Conservation (phyloP, 768 basidiomycete species). For the Tulasnella sp. region DNA sequence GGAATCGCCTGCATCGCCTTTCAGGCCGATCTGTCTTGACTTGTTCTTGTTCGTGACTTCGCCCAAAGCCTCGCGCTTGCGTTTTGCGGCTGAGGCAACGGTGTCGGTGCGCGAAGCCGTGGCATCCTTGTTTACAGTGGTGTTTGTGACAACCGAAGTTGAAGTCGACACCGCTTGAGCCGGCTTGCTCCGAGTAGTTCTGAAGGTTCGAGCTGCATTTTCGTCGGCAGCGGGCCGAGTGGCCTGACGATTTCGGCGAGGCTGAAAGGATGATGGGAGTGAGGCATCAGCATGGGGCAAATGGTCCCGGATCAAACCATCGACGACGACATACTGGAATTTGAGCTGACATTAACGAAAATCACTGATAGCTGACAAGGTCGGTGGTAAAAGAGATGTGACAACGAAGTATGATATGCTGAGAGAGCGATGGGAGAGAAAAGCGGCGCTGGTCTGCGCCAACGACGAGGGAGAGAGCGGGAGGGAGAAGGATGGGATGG, state of each 20-base stretch:
- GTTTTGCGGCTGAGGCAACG: conserved; percentile 47
- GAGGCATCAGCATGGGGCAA: background rate
- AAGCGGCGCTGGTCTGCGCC: conserved; percentile 1
- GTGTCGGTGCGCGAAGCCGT: conserved; percentile 38
- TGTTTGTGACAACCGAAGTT: conserved; percentile 1
- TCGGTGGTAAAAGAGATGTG: background rate
- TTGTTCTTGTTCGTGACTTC: conserved; percentile 48
- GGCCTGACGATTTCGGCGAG: conserved; percentile 16
- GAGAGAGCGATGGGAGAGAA: background rate
- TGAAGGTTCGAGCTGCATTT: conserved; percentile 3
- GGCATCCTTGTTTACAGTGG: conserved; percentile 31
- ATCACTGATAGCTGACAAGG: background rate
- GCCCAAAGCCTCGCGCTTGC: conserved; percentile 66
- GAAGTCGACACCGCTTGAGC: background rate
- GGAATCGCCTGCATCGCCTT: conserved; percentile 29
- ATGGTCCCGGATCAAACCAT: background rate
- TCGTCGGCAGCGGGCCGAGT: conserved; percentile 10
- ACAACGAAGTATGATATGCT: background rate
- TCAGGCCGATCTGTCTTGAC: conserved; percentile 33
- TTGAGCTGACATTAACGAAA: conserved; percentile 7
- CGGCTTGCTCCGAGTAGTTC: conserved; percentile 5
- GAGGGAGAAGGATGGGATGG: background rate
- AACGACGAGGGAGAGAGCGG: background rate
- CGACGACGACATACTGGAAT: background rate
- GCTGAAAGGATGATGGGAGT: background rate